These are phyloP conservation scores for Lentinula edodes DNA, from an alignment of 768 basidiomycete species.

Conservation along the genomic window DNA sequence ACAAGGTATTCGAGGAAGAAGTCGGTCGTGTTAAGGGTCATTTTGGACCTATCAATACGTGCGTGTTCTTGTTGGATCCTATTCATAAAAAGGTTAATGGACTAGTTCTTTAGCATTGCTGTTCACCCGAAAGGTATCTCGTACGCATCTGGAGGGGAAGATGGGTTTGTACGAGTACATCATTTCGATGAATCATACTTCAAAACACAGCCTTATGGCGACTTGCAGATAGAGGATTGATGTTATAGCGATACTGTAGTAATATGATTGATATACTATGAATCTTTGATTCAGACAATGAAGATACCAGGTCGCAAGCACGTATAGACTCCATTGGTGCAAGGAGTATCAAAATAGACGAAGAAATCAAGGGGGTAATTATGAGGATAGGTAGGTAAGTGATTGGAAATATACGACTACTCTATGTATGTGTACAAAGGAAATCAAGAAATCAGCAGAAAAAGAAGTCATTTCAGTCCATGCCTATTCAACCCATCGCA, in stretches of 20 bases:
- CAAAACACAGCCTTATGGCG: slow-evolving; percentile 87
- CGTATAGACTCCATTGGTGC: too few species aligned
- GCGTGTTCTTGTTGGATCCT: slow-evolving; percentile 26
- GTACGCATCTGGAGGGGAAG: slow-evolving; percentile 95
- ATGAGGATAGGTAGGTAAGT: too few species aligned
- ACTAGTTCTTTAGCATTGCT: slow-evolving; percentile 60
- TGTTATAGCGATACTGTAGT: neutral
- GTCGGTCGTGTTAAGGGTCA: slow-evolving; percentile 97
- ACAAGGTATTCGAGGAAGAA: slow-evolving; percentile 94
- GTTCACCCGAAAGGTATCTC: slow-evolving; percentile 83
- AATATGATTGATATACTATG: neutral
- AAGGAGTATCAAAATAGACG: too few species aligned
- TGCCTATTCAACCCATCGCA: slow-evolving; percentile 18
- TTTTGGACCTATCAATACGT: slow-evolving; percentile 97
- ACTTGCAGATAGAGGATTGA: slow-evolving; percentile 63
- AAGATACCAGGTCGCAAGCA: too few species aligned
- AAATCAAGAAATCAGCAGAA: too few species aligned
- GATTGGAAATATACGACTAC: too few species aligned
- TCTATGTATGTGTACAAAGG: too few species aligned
- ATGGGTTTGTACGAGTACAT: slow-evolving; percentile 89
- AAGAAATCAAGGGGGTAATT: too few species aligned
- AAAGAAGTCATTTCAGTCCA: too few species aligned
- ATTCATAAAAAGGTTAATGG: neutral
- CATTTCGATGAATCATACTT: slow-evolving; percentile 96
- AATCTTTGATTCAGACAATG: neutral